Base-by-base conservation (phyloP, 805 yeast genomes). In the Yarrowia sp. region DNA sequence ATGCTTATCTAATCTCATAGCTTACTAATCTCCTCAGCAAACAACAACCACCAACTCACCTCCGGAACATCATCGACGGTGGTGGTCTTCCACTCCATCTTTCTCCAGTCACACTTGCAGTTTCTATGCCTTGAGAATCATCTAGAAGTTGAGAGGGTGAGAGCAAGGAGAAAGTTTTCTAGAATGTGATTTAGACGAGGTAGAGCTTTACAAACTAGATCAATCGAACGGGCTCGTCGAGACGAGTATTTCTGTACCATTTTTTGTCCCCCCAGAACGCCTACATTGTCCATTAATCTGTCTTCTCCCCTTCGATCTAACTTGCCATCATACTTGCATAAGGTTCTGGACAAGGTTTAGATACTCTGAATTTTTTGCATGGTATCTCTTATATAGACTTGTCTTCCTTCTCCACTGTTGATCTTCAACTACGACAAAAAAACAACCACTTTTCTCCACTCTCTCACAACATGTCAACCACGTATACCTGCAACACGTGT, bases 401-500 rank as follows among this genome's bases (percentile, higher is more conserved):
- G 14, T 8, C n/a, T 19, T n/a, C 17, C 10, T 33, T 30, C 34
- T 5, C 30, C 30, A 24, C 30, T n/a, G 30, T 4, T 24, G 38
- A n/a, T 15, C 40, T 8, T 39, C 38, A 49, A 1, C 30, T 1
- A 9, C 49, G 2, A 3, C 15, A 50, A 30, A 15, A 38, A 17
- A 42, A 42, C 5, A n/a, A n/a, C n/a, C n/a, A n/a, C n/a, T n/a
- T n/a, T n/a, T n/a, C n/a, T n/a, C n/a, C n/a, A 24, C 7, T 14
- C 19, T 15, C 14, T 5, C 6, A 14, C 52, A 15, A 49, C 30
- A 50, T 50, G 43, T 34, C 43, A 7, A 44, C 72, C 15, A 70
- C 73, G 5, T 87, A 83, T 76, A 92, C 97, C 13, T 95, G 99
- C 79, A 91, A 93, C 75, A 89, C 97, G 20, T 95, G 99, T 78